Evolutionary conservation across 345 rosid species (phyloP).

Genomic region (Moringa oleifera): DNA sequence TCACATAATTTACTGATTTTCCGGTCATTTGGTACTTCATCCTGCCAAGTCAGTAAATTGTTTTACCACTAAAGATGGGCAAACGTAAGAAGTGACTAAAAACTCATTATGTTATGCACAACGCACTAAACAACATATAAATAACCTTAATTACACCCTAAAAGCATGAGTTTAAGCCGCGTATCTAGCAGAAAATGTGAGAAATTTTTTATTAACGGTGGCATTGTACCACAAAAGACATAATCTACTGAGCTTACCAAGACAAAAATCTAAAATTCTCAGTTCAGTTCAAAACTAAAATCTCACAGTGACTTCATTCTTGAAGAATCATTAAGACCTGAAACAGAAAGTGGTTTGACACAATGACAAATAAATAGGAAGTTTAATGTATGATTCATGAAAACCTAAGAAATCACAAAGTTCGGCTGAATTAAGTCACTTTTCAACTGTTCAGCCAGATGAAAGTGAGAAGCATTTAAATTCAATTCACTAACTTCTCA

Average conservation of each 20-base stretch:
- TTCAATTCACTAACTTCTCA: too few relatives aligned
- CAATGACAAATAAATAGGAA: neutral
- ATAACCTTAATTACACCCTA: neutral
- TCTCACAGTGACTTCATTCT: too few relatives aligned
- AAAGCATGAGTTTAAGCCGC: neutral
- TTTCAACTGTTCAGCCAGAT: too few relatives aligned
- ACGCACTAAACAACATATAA: neutral
- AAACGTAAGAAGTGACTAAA: neutral
- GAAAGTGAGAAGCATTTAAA: too few relatives aligned
- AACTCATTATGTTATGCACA: neutral
- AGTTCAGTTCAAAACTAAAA: neutral
- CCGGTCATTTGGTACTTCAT: constrained; percentile 37
- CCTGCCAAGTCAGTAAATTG: constrained; percentile 26
- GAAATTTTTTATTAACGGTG: neutral
- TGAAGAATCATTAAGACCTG: neutral
- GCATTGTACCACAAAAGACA: neutral
- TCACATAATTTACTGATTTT: constrained; percentile 52
- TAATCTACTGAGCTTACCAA: neutral
- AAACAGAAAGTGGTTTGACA: too few relatives aligned
- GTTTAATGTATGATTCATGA: too few relatives aligned
- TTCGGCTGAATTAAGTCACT: too few relatives aligned
- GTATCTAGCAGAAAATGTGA: neutral
- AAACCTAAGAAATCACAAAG: too few relatives aligned
- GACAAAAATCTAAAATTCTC: too few relatives aligned
- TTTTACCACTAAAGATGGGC: neutral